Conservation (phyloP, 257 asterid species). For the Craterostigma plantagineum region DNA sequence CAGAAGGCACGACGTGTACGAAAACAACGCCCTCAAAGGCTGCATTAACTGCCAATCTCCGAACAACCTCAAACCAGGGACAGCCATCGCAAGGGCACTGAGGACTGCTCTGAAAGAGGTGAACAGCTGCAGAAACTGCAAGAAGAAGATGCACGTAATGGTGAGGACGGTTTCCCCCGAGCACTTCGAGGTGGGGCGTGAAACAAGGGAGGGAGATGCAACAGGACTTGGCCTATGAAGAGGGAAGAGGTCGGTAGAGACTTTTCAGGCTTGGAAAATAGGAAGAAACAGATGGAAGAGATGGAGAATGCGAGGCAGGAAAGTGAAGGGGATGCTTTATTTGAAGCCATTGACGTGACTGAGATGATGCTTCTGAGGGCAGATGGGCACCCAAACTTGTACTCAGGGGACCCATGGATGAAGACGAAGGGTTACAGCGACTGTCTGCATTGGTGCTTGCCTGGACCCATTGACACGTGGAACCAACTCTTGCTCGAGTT, state of each 20-base stretch:
- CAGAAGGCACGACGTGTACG: conserved; percentile 22
- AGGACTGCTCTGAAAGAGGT: conserved; percentile 20
- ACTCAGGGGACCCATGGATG: conserved; percentile 24
- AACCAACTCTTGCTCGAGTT: conserved; percentile 29
- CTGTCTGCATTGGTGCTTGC: conserved; percentile 46
- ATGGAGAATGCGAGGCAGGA: conserved; percentile 18
- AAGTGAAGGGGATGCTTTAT: conserved; percentile 12
- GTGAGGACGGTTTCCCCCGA: conserved; percentile 33
- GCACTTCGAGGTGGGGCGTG: conserved; percentile 37
- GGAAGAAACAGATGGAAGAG: conserved; percentile 29
- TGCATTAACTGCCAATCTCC: conserved; percentile 24
- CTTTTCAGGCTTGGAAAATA: conserved; percentile 13
- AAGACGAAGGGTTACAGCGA: conserved; percentile 19
- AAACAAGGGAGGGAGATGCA: conserved; percentile 32
- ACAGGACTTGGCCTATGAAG: conserved; percentile 15
- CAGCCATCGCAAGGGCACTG: conserved; percentile 16
- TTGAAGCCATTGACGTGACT: conserved; percentile 29
- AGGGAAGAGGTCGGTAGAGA: conserved; percentile 8
- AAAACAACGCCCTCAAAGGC: conserved; percentile 16
- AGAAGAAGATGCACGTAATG: conserved; percentile 9
- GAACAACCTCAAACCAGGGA: conserved; percentile 10
- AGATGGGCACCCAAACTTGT: conserved; percentile 33
- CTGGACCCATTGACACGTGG: conserved; percentile 47
- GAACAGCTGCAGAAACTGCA: conserved; percentile 19
- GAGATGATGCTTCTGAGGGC: conserved; percentile 26